These are phyloP conservation scores for Silene vulgaris DNA, from an alignment of 179 eudicot species.

Conservation along the genomic window DNA sequence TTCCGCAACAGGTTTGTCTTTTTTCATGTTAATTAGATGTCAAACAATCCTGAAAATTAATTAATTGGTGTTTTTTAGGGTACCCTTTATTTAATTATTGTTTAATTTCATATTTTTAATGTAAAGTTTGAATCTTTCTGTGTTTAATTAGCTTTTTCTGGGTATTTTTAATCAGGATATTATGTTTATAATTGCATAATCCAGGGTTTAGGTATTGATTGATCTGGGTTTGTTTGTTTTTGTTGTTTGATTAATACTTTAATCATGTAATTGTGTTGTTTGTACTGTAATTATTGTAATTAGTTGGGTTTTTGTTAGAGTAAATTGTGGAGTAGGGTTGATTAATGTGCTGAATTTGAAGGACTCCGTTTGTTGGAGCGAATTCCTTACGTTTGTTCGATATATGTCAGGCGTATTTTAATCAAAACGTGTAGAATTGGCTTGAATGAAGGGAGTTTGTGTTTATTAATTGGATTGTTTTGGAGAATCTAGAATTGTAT, in stretches of 20 bases:
- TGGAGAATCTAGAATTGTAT: not conserved
- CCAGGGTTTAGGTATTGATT: slow-evolving; percentile 23
- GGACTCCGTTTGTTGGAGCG: no score
- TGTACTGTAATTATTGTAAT: not conserved
- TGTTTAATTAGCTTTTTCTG: slow-evolving; percentile 1
- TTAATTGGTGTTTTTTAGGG: not conserved
- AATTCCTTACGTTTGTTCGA: no score
- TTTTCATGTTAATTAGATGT: not conserved
- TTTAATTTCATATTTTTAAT: not conserved
- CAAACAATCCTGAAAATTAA: not conserved
- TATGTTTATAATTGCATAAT: slow-evolving; percentile 7
- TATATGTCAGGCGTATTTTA: no score
- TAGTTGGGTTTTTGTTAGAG: not conserved
- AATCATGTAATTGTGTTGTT: not conserved
- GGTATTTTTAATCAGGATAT: not conserved
- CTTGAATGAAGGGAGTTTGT: no score
- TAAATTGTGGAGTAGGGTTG: not conserved
- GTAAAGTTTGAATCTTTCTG: slow-evolving; percentile 18
- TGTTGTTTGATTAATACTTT: not conserved
- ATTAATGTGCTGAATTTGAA: not conserved
- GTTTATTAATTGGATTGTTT: not conserved
- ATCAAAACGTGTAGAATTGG: no score
- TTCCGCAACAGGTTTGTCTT: not conserved
- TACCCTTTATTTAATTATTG: not conserved
- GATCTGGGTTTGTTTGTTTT: slow-evolving; percentile 10